Conservation (phyloP, 2,329 filamentous ascomycete species). For the Talaromyces verruculosus region DNA sequence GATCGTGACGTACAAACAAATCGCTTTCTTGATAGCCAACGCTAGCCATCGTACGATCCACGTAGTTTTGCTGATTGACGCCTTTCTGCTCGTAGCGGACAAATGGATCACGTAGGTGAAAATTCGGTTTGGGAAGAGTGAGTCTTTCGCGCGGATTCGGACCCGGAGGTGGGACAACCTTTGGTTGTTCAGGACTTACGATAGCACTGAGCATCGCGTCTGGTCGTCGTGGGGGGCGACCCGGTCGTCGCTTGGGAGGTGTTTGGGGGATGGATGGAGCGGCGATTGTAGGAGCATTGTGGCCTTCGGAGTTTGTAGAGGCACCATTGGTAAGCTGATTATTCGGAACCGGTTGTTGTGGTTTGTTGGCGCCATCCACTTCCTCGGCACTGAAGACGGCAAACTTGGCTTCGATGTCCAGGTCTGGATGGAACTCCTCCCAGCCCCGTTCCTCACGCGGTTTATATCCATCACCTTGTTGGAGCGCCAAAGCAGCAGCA, state of each 20-base stretch:
- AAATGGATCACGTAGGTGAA: slow-evolving; percentile 49
- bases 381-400: slow-evolving; percentile 78
- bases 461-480: slow-evolving; percentile 94
- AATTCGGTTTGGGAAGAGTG: slow-evolving; percentile 51
- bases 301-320: slow-evolving; percentile 30
- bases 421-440: slow-evolving; percentile 95
- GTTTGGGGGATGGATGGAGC: slow-evolving; percentile 42
- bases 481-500: slow-evolving; percentile 84
- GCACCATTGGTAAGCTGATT: slow-evolving; percentile 30
- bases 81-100: slow-evolving; percentile 71
- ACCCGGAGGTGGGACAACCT: slow-evolving; percentile 49
- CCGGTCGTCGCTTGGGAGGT: slow-evolving; percentile 60
- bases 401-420: slow-evolving; percentile 82
- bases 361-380: slow-evolving; percentile 64
- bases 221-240: slow-evolving; percentile 63
- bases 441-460: slow-evolving; percentile 93
- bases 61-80: slow-evolving; percentile 82
- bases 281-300: slow-evolving; percentile 45
- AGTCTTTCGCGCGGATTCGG: slow-evolving; percentile 52
- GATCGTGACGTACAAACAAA: slow-evolving; percentile 75
- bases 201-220: slow-evolving; percentile 62
- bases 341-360: slow-evolving; percentile 37
- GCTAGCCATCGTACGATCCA: slow-evolving; percentile 93
- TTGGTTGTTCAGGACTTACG: slow-evolving; percentile 58
- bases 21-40: slow-evolving; percentile 96